Base-by-base conservation (phyloP, 352 stramenopile genomes). In the Peronospora tabacina region DNA sequence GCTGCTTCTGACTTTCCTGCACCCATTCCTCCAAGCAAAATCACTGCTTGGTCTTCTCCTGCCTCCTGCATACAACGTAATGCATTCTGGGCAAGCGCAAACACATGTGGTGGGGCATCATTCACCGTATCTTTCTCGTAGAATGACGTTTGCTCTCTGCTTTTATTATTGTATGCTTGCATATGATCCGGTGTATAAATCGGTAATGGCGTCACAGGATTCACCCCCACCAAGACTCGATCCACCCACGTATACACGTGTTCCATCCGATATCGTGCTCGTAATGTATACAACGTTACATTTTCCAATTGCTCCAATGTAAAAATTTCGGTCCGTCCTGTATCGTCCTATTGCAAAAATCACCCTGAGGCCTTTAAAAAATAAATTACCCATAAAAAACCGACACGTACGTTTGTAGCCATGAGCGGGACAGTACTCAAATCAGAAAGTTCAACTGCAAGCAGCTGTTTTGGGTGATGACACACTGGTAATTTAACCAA, bases 101-200 rank as follows among this genome's bases (percentile, higher is more conserved):
- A 91, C 16, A 91, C 61, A 33, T 91, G 81, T 8, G 81, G 81
- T 8, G 76, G 80, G 1, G 75, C 65, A 39, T 82, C 76, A 19
- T 84, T 81, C 10, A 81, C 61, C 6, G 63, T 63, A 33, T 75
- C 70, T 30, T 82, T 76, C 33, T 82, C 72, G 16, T 73, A 70
- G 12, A 77, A 61, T 7, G 70, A 62, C 2, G 67, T 72, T 35
- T 82, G 72, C 28, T 85, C 73, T 20, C 67, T 58, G 39, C 60
- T 81, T 49, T 81, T 81, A 54, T 81, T 81, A 54, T 83, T 83
- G 50, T 88, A 90, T 26, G 72, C 75, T 33, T 85, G 75, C 74
- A 91, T 87, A 47, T 85, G 72, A 48, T 88, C 74, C 0, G 81
- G 81, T n/a, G 81, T 91, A 57, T 87, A 91, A 24, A 91, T 86